Percentiles rank a stretch among this genome's conserved stretches.
Conservation (phyloP, 306 rosid genomes). For the Argentina anserina region DNA sequence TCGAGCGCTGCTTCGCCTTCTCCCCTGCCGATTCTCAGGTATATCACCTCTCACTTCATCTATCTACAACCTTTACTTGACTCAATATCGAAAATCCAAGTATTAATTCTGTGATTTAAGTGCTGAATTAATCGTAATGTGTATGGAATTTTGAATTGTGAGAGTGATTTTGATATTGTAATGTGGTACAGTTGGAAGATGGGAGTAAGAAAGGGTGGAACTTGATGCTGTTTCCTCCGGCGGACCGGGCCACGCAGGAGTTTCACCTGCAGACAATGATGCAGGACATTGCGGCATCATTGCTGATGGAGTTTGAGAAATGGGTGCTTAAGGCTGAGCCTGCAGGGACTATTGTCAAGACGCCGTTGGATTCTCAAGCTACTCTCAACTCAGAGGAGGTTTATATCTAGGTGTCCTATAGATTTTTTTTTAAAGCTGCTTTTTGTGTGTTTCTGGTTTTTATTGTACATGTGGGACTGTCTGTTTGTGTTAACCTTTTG, state of each 20-base stretch:
- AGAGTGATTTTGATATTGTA: background rate
- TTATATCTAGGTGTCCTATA: constrained; percentile 96
- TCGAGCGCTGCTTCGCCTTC: constrained; percentile 84
- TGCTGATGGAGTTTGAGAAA: constrained; percentile 94
- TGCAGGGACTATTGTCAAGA: constrained; percentile 93
- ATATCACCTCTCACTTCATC: background rate
- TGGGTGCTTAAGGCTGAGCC: constrained; percentile 98
- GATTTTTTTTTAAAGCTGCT: constrained; percentile 19
- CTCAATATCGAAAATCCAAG: background rate
- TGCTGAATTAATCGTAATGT: background rate
- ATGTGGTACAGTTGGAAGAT: constrained; percentile 64
- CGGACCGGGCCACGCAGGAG: constrained; percentile 76
- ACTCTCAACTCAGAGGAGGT: constrained; percentile 99
- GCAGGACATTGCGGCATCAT: constrained; percentile 89
- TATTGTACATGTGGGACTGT: background rate
- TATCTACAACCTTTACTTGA: too few relatives aligned
- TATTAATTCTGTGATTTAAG: background rate
- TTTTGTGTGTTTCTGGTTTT: background rate
- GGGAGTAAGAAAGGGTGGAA: constrained; percentile 73
- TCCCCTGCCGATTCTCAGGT: constrained; percentile 89
- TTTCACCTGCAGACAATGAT: constrained; percentile 90
- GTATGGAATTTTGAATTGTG: too few relatives aligned
- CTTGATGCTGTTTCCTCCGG: constrained; percentile 89
- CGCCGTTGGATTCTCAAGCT: constrained; percentile 97
- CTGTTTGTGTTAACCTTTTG: background rate